A percentile compares a stretch with the other conserved stretches of the same genome.
Conservation (phyloP, 2,329 filamentous ascomycete species). For the Fusarium nanum region DNA sequence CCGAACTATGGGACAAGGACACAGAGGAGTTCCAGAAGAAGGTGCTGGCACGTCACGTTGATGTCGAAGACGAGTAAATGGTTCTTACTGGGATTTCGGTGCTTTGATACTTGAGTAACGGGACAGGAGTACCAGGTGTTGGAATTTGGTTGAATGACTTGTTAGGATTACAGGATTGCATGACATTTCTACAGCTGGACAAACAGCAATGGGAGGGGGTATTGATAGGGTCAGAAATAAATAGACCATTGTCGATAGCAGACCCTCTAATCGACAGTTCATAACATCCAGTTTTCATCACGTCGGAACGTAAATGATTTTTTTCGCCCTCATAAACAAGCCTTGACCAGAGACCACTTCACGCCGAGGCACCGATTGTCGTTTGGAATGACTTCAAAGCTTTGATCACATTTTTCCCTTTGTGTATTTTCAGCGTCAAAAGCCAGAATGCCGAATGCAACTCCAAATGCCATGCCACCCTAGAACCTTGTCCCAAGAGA, state of each 20-base stretch:
- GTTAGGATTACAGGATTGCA: constrained; percentile 51
- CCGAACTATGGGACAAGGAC: constrained; percentile 94
- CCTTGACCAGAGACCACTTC: constrained; percentile 43
- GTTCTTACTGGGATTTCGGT: constrained; percentile 15
- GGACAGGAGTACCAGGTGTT: constrained; percentile 58
- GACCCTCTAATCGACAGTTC: constrained; percentile 45
- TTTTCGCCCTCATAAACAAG: constrained; percentile 38
- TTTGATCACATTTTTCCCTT: constrained; percentile 53
- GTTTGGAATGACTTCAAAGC: constrained; percentile 45
- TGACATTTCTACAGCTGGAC: constrained; percentile 43
- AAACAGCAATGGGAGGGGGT: constrained; percentile 29
- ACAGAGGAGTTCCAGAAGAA: constrained; percentile 86
- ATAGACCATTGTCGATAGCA: constrained; percentile 46
- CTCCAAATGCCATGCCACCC: constrained; percentile 60
- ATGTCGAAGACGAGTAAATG: constrained; percentile 71
- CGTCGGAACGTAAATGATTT: constrained; percentile 42
- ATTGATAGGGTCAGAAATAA: constrained; percentile 42
- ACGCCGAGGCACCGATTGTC: constrained; percentile 47
- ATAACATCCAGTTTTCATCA: constrained; percentile 38
- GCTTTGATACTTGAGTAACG: constrained; percentile 48
- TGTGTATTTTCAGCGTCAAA: constrained; percentile 56
- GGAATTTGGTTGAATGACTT: constrained; percentile 48
- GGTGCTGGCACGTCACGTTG: constrained; percentile 70
- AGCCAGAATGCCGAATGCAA: constrained; percentile 60
- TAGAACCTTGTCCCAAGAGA: constrained; percentile 56